Evolutionary conservation across 179 eudicot species (phyloP).

Genomic region (Sideroxylon spinosum): DNA sequence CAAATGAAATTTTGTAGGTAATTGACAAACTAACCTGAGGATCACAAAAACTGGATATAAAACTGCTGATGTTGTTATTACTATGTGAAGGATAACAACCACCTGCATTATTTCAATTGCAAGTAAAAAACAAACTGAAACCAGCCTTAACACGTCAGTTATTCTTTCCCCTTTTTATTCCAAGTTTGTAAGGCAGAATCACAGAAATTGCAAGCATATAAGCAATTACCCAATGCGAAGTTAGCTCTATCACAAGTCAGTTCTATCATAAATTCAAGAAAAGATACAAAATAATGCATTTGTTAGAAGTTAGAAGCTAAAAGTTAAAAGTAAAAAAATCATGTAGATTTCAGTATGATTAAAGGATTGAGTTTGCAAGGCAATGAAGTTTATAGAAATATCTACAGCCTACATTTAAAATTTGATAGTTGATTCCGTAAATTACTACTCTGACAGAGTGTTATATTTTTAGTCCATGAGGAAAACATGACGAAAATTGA

Average conservation of each 20-base stretch:
- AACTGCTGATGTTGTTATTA: conserved; percentile 54
- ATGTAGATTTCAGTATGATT: too few relatives aligned
- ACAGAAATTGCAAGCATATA: neutral
- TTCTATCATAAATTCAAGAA: too few relatives aligned
- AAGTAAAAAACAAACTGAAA: neutral
- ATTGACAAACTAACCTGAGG: conserved; percentile 60
- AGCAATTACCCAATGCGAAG: too few relatives aligned
- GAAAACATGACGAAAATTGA: neutral
- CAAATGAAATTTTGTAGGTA: neutral
- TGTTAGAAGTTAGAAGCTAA: too few relatives aligned
- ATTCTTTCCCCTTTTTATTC: neutral
- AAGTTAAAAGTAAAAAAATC: too few relatives aligned
- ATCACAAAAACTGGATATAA: conserved; percentile 85
- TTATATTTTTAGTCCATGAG: neutral
- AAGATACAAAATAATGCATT: too few relatives aligned
- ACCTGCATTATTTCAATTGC: conserved; percentile 46
- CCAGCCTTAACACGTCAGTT: neutral
- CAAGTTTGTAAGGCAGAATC: neutral
- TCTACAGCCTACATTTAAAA: neutral
- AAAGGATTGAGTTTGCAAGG: too few relatives aligned
- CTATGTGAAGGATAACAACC: conserved; percentile 58
- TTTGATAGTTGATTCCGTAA: neutral
- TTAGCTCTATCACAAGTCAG: too few relatives aligned
- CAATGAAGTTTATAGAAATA: too few relatives aligned
- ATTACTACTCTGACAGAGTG: neutral